phyloP scores from a whole-genome alignment of 1,284 basidiomycete genomes.

The Papiliotrema nemorosa region DNA sequence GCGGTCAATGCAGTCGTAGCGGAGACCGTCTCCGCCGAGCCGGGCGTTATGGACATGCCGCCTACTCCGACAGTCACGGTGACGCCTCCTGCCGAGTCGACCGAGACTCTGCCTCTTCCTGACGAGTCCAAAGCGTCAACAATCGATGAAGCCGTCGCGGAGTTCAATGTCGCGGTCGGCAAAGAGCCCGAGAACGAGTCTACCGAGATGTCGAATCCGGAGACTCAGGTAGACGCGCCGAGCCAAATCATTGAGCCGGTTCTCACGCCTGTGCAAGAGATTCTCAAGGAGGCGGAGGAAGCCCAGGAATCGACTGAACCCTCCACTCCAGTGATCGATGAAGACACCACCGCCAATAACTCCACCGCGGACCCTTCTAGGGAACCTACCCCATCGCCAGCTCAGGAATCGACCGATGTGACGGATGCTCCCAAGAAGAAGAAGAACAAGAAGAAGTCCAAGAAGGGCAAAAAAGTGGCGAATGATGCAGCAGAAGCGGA shows the following conservation, averaged over 20 bases:
- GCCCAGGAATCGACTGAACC: too few species aligned
- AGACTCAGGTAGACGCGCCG: constrained; percentile 2
- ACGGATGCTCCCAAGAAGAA: too few species aligned
- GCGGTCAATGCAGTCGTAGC: neutral
- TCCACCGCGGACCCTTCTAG: too few species aligned
- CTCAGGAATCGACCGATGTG: too few species aligned
- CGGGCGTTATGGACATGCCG: neutral
- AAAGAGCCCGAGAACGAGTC: neutral
- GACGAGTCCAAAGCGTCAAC: constrained; percentile 16
- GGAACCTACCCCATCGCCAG: too few species aligned
- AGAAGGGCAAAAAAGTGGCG: too few species aligned
- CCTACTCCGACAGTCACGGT: constrained; percentile 3
- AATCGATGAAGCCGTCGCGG: constrained; percentile 34
- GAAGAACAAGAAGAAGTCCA: too few species aligned
- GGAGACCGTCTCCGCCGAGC: neutral
- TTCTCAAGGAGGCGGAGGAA: too few species aligned
- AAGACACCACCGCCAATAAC: too few species aligned
- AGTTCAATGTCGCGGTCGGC: constrained; percentile 27
- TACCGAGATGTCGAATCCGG: neutral
- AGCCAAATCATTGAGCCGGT: constrained; percentile 7
- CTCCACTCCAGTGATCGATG: too few species aligned
- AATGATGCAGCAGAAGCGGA: too few species aligned
- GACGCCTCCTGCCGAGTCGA: constrained; percentile 1
- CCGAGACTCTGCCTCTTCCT: neutral
- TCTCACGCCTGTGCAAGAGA: neutral